Conservation (phyloP, 2,329 filamentous ascomycete genomes). For the Pseudocercospora fijiensis region DNA sequence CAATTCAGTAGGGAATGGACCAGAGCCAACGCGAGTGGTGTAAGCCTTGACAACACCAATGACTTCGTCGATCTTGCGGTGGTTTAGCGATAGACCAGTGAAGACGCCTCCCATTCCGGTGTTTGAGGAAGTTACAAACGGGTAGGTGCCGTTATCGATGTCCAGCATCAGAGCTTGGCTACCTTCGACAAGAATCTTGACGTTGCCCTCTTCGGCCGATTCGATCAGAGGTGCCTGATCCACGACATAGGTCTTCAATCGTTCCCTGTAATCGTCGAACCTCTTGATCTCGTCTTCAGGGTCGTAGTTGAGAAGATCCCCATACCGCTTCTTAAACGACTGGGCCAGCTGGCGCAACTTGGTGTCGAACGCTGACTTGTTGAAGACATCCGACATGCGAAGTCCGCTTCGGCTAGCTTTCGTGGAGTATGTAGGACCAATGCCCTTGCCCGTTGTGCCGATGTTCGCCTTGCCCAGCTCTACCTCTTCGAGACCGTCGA, state of each 20-base stretch:
- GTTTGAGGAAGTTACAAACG: constrained; percentile 61
- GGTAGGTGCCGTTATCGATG: constrained; percentile 62
- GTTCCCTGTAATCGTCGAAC: constrained; percentile 60
- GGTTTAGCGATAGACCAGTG: constrained; percentile 62
- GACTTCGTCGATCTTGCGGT: constrained; percentile 59
- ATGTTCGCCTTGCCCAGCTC: constrained; percentile 52
- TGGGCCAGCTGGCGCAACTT: constrained; percentile 62
- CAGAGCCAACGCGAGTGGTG: constrained; percentile 58
- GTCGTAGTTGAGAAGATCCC: constrained; percentile 65
- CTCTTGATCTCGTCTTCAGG: constrained; percentile 66
- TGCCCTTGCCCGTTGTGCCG: constrained; percentile 52
- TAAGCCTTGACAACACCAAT: constrained; percentile 69
- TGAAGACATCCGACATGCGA: constrained; percentile 65
- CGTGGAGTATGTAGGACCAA: constrained; percentile 60
- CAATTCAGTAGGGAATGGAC: constrained; percentile 68
- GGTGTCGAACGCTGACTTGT: constrained; percentile 63
- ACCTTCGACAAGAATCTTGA: constrained; percentile 66
- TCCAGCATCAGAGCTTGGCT: constrained; percentile 69
- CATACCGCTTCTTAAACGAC: constrained; percentile 68
- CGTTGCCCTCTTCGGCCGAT: constrained; percentile 58
- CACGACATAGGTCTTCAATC: constrained; percentile 61
- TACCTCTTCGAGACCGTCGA: constrained; percentile 64
- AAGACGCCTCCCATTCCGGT: constrained; percentile 62
- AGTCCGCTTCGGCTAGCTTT: constrained; percentile 67
- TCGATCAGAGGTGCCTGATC: constrained; percentile 67